phyloP scores from a whole-genome alignment of 192 early-diverging fungal species.

The Coemansia sp. region DNA sequence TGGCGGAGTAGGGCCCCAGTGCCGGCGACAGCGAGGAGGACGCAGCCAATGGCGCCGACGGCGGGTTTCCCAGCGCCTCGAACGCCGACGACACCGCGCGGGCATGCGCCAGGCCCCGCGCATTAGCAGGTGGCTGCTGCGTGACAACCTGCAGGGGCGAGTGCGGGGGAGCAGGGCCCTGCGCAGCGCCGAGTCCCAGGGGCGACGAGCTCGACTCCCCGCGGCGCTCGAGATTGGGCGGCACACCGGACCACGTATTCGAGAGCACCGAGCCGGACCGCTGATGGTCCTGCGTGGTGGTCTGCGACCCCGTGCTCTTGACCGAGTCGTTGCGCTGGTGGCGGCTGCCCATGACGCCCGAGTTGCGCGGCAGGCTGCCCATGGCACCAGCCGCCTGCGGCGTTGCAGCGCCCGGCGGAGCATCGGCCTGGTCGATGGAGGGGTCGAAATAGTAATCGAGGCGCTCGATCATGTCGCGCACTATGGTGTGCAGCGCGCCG shows the following conservation, averaged over 20 bases:
- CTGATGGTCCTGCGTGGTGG: constrained; percentile 15
- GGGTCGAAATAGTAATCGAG: constrained; percentile 53
- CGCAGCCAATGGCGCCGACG: constrained; percentile 1
- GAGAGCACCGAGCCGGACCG: constrained; percentile 31
- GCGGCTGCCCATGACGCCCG: constrained; percentile 21
- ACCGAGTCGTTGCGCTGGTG: constrained; percentile 39
- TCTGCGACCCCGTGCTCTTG: constrained; percentile 31
- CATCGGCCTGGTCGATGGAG: constrained; percentile 12
- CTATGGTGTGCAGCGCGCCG: constrained; percentile 24
- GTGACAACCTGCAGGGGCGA: constrained; percentile 9
- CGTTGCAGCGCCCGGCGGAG: background rate
- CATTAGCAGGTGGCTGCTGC: constrained; percentile 10
- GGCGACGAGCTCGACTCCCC: background rate
- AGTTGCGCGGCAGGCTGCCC: constrained; percentile 9
- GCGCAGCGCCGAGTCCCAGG: constrained; percentile 2
- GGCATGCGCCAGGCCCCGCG: constrained; percentile 38
- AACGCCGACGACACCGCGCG: constrained; percentile 48
- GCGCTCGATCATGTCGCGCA: constrained; percentile 47
- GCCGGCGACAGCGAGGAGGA: constrained; percentile 26
- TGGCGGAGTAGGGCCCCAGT: constrained; percentile 10
- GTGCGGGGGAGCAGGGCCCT: constrained; percentile 15
- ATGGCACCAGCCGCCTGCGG: background rate
- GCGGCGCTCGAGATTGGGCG: background rate
- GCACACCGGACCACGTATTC: constrained; percentile 17
- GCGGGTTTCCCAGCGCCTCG: constrained; percentile 29